Base-by-base conservation (phyloP, 2,329 filamentous ascomycete species). In the Beauveria varroae region DNA sequence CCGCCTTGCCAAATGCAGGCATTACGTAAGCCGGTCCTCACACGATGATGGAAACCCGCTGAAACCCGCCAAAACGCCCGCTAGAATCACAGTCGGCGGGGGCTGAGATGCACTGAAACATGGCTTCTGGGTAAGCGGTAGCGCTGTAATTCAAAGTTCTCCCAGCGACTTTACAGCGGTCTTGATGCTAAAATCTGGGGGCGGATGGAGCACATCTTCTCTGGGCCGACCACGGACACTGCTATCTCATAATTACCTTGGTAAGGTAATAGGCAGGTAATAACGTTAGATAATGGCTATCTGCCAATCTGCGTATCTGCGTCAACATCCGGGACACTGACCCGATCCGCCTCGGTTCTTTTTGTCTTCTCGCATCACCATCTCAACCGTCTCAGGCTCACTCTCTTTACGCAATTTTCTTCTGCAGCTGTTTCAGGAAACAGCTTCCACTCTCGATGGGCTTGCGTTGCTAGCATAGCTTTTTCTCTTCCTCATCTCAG, bases 221-320 rank as follows among this genome's bases (percentile, higher is more conserved):
- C 52, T 28, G 30, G 46, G 60, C 60, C 60, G 60, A 62, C 34
- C 46, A 28, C 60, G 60, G 60, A 62, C 59, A 20, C 53, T 5
- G 50, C 43, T 47, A 40, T 37, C 54, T 24, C 22, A 18, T 28
- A 9, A 28, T 8, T 9, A 22, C 26, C 41, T 14, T 34, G 30
- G 12, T 2, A 34, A 14, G 30, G 30, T 34, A 34, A 34, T 34
- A 34, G 16, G n/a, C 44, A 37, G 34, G 34, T 37, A 37, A 14
- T 37, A 37, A 14, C 34, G 34, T 37, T 37, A 37, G 34, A 37
- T 37, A 37, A 37, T 37, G 34, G 12, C 47, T 47, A 57, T 57
- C 28, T 24, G 12, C 28, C 47, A 37, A 57, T 57, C 28, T 24
- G 12, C 28, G 28, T 30, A 34, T 34, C 30, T 34, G 20, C 18